These are phyloP conservation scores for Helotiales sp. DNA, from an alignment of 2,329 filamentous ascomycete species.

Conservation along the genomic window DNA sequence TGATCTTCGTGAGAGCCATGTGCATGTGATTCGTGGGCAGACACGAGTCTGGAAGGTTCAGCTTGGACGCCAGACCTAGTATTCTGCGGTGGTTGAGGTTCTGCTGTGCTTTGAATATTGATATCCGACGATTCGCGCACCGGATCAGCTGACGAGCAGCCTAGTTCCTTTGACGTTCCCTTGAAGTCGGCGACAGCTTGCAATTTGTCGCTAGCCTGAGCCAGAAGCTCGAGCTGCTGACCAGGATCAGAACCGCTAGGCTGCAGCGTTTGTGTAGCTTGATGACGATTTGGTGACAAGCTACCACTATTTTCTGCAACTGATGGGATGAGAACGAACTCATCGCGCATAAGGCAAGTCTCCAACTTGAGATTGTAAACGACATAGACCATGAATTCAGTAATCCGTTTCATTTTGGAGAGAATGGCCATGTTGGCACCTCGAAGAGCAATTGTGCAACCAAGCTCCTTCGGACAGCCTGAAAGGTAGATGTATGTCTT, in stretches of 20 bases:
- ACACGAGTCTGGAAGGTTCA: slow-evolving; percentile 37
- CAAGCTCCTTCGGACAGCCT: slow-evolving; percentile 85
- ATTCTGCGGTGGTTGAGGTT: slow-evolving; percentile 17
- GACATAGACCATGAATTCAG: slow-evolving; percentile 98
- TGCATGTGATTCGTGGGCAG: slow-evolving; percentile 46
- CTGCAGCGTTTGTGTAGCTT: slow-evolving; percentile 21
- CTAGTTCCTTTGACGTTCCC: slow-evolving; percentile 13
- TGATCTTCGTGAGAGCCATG: slow-evolving; percentile 55
- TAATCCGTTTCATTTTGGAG: slow-evolving; percentile 84
- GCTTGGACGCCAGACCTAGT: slow-evolving; percentile 16
- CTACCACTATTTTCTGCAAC: slow-evolving; percentile 55
- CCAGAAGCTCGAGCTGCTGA: slow-evolving; percentile 26
- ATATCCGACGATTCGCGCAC: background rate
- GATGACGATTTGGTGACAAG: slow-evolving; percentile 45
- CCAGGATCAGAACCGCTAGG: slow-evolving; percentile 12
- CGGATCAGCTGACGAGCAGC: background rate
- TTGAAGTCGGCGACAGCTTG: slow-evolving; percentile 30
- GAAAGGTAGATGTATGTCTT: slow-evolving; percentile 97
- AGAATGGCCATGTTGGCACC: slow-evolving; percentile 76
- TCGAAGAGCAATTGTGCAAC: slow-evolving; percentile 91
- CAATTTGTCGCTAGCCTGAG: slow-evolving; percentile 37
- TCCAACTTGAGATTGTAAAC: slow-evolving; percentile 97
- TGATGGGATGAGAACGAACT: slow-evolving; percentile 82
- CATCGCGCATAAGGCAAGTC: slow-evolving; percentile 90
- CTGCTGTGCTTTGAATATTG: slow-evolving; percentile 18